phyloP scores from a whole-genome alignment of 2,329 filamentous ascomycete species.

The Whalleya microplaca region DNA sequence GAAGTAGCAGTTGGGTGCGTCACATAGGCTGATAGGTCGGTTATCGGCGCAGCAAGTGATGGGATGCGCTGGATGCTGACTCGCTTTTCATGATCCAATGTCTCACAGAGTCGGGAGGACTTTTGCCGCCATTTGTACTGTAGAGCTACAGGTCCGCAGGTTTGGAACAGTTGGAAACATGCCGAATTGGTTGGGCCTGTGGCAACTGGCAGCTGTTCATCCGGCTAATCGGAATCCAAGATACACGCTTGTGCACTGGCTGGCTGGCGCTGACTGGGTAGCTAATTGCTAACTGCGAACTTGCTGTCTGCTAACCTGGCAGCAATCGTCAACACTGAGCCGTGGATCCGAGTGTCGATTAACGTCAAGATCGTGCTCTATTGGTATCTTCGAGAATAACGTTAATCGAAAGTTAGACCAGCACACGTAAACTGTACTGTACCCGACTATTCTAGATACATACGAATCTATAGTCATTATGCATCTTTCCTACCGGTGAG shows the following conservation, averaged over 20 bases:
- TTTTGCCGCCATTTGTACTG: neutral
- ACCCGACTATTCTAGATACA: too few species aligned
- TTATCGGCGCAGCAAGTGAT: slow-evolving; percentile 1
- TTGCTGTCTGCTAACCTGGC: neutral
- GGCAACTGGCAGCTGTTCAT: slow-evolving; percentile 8
- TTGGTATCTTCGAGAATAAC: neutral
- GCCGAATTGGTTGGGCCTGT: slow-evolving; percentile 17
- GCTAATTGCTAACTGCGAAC: too few species aligned
- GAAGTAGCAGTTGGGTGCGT: neutral
- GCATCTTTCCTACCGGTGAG: too few species aligned
- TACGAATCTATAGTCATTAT: too few species aligned
- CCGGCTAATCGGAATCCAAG: slow-evolving; percentile 25
- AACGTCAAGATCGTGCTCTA: neutral
- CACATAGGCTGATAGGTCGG: neutral
- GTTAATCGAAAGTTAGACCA: neutral
- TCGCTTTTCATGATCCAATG: slow-evolving; percentile 9
- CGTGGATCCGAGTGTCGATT: slow-evolving; percentile 5
- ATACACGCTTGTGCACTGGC: neutral
- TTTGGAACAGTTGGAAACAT: slow-evolving; percentile 6
- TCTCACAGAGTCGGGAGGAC: slow-evolving; percentile 8
- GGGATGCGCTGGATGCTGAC: slow-evolving; percentile 2
- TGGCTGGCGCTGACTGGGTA: too few species aligned
- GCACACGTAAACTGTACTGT: too few species aligned
- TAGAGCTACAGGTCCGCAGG: too few species aligned
- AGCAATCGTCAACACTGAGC: slow-evolving; percentile 10